These are phyloP conservation scores for Mycena chlorophos DNA, from an alignment of 768 basidiomycete species.

Conservation along the genomic window DNA sequence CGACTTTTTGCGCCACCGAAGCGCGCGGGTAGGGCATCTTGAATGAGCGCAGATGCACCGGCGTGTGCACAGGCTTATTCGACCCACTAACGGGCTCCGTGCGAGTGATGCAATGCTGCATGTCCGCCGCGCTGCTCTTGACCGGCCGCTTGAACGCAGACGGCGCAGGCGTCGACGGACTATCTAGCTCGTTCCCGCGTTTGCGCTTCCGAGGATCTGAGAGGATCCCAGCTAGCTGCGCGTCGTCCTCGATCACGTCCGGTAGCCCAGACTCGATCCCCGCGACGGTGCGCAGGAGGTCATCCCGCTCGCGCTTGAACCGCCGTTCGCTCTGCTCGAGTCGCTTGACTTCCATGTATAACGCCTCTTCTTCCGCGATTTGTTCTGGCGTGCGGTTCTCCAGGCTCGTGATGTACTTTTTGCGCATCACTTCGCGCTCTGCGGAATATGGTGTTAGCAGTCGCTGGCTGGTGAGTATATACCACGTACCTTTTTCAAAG, in stretches of 20 bases:
- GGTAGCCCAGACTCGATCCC: conserved; percentile 90
- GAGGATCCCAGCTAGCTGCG: conserved; percentile 44
- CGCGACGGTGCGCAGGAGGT: conserved; percentile 77
- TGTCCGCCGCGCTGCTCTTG: conserved; percentile 61
- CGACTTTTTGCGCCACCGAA: conserved; percentile 71
- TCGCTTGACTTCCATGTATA: conserved; percentile 92
- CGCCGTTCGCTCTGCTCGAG: conserved; percentile 88
- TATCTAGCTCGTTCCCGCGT: conserved; percentile 41
- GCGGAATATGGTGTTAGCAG: conserved; percentile 6
- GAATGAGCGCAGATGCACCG: conserved; percentile 83
- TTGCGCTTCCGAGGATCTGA: conserved; percentile 57
- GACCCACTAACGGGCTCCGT: conserved; percentile 52
- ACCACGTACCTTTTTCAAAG: conserved; percentile 80
- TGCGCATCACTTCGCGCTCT: conserved; percentile 89
- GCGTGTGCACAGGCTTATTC: conserved; percentile 76
- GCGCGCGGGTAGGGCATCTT: conserved; percentile 82
- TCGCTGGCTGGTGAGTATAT: not conserved
- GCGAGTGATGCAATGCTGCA: conserved; percentile 69
- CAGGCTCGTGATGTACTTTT: conserved; percentile 83
- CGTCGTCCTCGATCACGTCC: conserved; percentile 71
- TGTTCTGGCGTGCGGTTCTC: conserved; percentile 87
- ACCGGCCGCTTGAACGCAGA: conserved; percentile 39
- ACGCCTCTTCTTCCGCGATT: conserved; percentile 91
- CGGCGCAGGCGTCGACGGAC: conserved; percentile 51
- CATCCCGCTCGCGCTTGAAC: conserved; percentile 87